Evolutionary conservation across 176 grass and related monocot species (phyloP), one percentile per base, ranked within the genome.

Genomic region (Typha latifolia): DNA sequence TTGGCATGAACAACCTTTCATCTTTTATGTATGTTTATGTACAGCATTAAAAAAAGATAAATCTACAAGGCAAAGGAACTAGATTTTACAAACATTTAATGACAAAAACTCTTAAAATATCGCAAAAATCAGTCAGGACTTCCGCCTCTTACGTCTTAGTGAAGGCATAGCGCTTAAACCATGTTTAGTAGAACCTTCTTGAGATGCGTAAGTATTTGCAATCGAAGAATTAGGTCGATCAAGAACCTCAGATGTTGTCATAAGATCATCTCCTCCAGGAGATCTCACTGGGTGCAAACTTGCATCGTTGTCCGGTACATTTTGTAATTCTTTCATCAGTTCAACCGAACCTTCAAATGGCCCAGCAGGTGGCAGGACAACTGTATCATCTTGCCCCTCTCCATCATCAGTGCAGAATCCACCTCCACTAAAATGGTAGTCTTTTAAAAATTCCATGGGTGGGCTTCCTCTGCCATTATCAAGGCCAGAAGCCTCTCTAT

Each of bases 351-450:
- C 53, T 10, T 21, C 16, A 8, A 16, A 20, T 20, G 20, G 16
- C 20, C 3, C 49, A 4, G 56, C 67, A 70, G 64, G 61, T 76
- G 0, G 61, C 63, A 47, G 50, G 4, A 26, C 57, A 15, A 43
- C 29, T 51, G 64, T 55, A 69, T 74, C 22, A 32, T 21, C 74
- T 75, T 87, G 74, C 49, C 68, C 81, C 12, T 81, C 67, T 10
- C 67, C 65, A 49, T 78, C 82, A 43, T 82, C 79, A 64, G 64
- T 70, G 61, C 82, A 91, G 62, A 96, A 96, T 48, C 91, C 91
- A 19, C 87, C 91, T 56, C 87, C 87, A 69, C 37, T 85, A 66
- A 85, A 76, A 43, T 85, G 69, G 64, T 85, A 87, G 7, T 79
- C 79, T 71, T 72, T 78, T 14, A 70, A 74, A 37, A 64, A 21